phyloP scores from a whole-genome alignment of 1,139 yeast genomes.

The Suhomyces bribrorum region DNA sequence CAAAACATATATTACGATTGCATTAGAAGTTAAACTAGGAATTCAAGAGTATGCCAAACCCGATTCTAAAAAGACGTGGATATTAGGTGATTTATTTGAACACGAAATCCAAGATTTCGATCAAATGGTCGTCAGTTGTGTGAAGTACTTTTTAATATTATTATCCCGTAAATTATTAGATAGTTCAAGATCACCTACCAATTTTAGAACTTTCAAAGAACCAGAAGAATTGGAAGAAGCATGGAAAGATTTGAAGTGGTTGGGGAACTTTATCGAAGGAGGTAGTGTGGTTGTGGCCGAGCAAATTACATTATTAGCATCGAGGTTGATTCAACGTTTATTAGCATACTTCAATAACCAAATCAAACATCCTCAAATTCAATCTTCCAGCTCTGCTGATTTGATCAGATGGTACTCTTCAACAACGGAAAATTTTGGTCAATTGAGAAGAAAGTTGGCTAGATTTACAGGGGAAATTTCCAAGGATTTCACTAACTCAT shows the following conservation, averaged over 20 bases:
- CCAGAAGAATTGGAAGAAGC: constrained; percentile 85
- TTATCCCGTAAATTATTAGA: constrained; percentile 77
- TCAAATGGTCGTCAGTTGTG: constrained; percentile 69
- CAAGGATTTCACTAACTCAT: constrained; percentile 73
- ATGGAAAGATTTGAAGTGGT: constrained; percentile 72
- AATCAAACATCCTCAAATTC: constrained; percentile 59
- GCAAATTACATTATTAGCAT: constrained; percentile 66
- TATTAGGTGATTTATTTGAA: constrained; percentile 66
- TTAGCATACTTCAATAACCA: constrained; percentile 74
- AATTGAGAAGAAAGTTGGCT: constrained; percentile 78
- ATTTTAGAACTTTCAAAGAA: constrained; percentile 84
- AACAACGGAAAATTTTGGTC: constrained; percentile 82
- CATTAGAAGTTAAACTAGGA: constrained; percentile 73
- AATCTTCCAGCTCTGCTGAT: constrained; percentile 51
- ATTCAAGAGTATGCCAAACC: constrained; percentile 67
- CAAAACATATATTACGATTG: constrained; percentile 71
- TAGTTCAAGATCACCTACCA: constrained; percentile 61
- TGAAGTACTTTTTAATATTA: constrained; percentile 68
- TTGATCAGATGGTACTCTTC: constrained; percentile 79
- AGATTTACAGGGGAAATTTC: constrained; percentile 73
- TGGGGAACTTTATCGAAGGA: constrained; percentile 74
- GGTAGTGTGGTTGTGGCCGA: constrained; percentile 83
- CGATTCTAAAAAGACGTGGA: constrained; percentile 66
- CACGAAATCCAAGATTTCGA: constrained; percentile 61
- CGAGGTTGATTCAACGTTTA: constrained; percentile 68